A percentile compares a stretch with the other conserved stretches of the same genome.
These are phyloP conservation scores for Rhododendron williamsianum DNA, from an alignment of 148 eudicot species.

Conservation along the genomic window DNA sequence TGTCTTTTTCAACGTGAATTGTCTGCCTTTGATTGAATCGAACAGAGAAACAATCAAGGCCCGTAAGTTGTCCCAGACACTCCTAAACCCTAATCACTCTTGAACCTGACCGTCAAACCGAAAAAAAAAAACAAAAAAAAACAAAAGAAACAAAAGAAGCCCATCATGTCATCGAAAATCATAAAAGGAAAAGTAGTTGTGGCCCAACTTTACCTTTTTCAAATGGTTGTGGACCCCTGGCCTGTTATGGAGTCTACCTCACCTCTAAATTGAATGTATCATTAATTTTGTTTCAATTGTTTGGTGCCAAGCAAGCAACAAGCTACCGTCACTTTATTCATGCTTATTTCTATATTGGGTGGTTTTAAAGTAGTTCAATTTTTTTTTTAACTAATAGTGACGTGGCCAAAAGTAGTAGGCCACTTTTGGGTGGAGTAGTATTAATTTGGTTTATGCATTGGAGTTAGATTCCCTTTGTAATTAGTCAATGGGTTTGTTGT, in stretches of 20 bases:
- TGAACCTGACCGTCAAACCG: too few species aligned
- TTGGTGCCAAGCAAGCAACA: not conserved
- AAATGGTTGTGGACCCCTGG: not conserved
- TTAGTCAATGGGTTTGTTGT: not conserved
- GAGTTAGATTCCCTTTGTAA: not conserved
- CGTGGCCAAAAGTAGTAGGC: not conserved
- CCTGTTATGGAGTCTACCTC: not conserved
- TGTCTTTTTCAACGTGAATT: too few species aligned
- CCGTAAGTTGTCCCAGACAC: too few species aligned
- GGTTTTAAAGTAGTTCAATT: not conserved
- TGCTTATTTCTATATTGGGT: not conserved
- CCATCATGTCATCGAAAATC: not conserved
- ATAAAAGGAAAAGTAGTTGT: not conserved
- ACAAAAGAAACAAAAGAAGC: not conserved
- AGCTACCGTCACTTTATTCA: not conserved
- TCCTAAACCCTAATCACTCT: too few species aligned
- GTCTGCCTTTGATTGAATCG: too few species aligned
- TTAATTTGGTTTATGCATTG: not conserved
- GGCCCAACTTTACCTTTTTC: not conserved
- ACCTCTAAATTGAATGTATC: not conserved
- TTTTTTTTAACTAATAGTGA: not conserved
- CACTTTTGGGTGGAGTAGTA: not conserved
- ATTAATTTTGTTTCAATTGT: not conserved
- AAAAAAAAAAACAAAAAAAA: too few species aligned
- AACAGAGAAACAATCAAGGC: too few species aligned